A percentile compares a stretch with the other conserved stretches of the same genome.
Evolutionary conservation across 306 rosid species (phyloP).

Genomic region (Dryas octopetala): DNA sequence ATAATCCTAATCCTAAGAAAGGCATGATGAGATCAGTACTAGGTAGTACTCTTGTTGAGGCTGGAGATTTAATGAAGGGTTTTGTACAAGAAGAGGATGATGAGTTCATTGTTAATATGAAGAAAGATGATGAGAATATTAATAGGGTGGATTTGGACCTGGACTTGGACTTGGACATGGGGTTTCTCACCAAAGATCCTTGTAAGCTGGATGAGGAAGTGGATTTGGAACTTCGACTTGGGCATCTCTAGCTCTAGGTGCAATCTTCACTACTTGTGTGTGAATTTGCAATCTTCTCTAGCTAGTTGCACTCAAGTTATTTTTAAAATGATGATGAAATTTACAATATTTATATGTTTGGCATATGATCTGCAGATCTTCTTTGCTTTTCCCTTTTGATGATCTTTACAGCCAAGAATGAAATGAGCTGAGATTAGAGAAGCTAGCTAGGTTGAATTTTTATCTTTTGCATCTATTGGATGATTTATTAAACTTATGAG

Average conservation of each 20-base stretch:
- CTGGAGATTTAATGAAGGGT: slow-evolving; percentile 22
- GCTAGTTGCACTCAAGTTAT: not conserved
- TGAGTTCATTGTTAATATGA: slow-evolving; percentile 27
- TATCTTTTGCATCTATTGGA: too few relatives aligned
- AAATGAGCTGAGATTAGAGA: too few relatives aligned
- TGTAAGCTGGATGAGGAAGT: slow-evolving; percentile 38
- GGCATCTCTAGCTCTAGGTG: slow-evolving; percentile 33
- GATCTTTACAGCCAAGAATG: too few relatives aligned
- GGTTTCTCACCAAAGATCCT: slow-evolving; percentile 42
- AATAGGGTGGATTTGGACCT: slow-evolving; percentile 56
- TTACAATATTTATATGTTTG: too few relatives aligned
- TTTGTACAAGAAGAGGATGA: slow-evolving; percentile 18
- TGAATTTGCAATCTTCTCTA: too few relatives aligned
- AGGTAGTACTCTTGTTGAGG: slow-evolving; percentile 11
- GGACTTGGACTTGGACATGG: slow-evolving; percentile 64
- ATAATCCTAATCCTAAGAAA: not conserved
- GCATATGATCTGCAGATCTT: too few relatives aligned
- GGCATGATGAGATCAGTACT: not conserved
- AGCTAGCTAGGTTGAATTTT: too few relatives aligned
- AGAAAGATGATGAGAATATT: slow-evolving; percentile 41
- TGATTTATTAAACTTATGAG: too few relatives aligned
- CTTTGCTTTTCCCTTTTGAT: too few relatives aligned
- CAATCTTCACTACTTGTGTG: slow-evolving; percentile 10
- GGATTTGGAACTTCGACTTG: slow-evolving; percentile 90
- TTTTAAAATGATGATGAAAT: not conserved